phyloP scores from a whole-genome alignment of 306 rosid species.

The Cicer bijugum region DNA sequence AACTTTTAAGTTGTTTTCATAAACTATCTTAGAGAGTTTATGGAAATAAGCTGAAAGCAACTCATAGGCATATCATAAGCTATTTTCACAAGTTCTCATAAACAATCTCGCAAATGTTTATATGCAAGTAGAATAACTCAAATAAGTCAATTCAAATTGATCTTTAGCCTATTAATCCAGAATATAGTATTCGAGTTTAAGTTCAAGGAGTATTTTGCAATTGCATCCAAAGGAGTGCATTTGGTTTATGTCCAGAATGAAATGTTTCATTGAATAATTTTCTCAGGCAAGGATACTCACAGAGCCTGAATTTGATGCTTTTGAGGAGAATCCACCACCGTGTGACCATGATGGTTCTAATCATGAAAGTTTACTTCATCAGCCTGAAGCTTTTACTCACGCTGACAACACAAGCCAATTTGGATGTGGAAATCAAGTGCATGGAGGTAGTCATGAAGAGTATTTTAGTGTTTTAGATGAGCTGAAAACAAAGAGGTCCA shows the following conservation, averaged over 20 bases:
- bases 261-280: conserved; percentile 24
- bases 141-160: too few species aligned
- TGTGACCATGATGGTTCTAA: conserved; percentile 46
- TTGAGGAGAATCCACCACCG: conserved; percentile 48
- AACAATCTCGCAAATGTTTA: too few species aligned
- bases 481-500: conserved; percentile 57
- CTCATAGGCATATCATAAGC: too few species aligned
- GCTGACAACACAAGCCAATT: conserved; percentile 43
- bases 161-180: neutral
- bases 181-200: neutral
- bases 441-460: conserved; percentile 61
- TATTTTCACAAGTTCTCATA: too few species aligned
- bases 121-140: too few species aligned
- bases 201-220: conserved; percentile 4
- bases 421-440: conserved; percentile 49
- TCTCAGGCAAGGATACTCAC: conserved; percentile 88
- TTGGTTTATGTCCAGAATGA: conserved; percentile 30
- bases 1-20: too few species aligned
- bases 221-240: conserved; percentile 10
- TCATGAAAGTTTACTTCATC: conserved; percentile 44
- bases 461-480: conserved; percentile 69
- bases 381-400: conserved; percentile 48
- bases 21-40: too few species aligned
- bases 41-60: too few species aligned
- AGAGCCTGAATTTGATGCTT: conserved; percentile 59